Evolutionary conservation across 192 early-diverging fungal species (phyloP), one percentile per base, ranked within the genome.

Genomic region (Linnemannia elongata): DNA sequence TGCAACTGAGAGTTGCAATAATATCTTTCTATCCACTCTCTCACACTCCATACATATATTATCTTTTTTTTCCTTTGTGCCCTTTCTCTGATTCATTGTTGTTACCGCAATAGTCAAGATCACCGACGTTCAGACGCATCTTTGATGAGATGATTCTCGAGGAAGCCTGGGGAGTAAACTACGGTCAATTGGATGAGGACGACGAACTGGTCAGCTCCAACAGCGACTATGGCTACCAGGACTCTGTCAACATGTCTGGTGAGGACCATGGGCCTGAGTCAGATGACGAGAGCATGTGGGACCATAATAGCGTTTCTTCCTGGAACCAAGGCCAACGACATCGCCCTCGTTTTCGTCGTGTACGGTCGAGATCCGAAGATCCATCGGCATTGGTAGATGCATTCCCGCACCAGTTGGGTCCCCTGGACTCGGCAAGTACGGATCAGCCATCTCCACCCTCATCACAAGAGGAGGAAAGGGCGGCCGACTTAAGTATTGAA

Each of bases 71-170:
- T 5, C 42, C 36, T 54, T 33, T 9, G n/a, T n/a, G 30, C 15
- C 0, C 12, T 42, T 76, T 63, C 13, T 54, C 38, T 54, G 49
- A 22, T 24, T 75, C 9, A 4, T 45, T 45, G 38, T 27, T 17
- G 7, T 52, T 57, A 39, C 12, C n/a, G 33, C 33, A 60, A 5
- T 73, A 82, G 81, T 71, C 81, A n/a, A 69, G 81, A 44, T 82
- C 81, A 4, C 81, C 81, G 6, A 82, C 76, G 1, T 77, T 82
- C 69, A 49, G 75, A 44, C 75, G 71, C 33, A 82, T 82, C 41
- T 82, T 82, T 36, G 81, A 82, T 36, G 81, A 82, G 42, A 82
- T 82, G 81, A 82, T 82, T 22, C 55, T 38, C 13, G 49, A 77
- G 24, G 41, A 77, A 2, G 81, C 81, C 1, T 82, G 81, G 81